These are phyloP conservation scores for Podospora didyma DNA, from an alignment of 495 filamentous ascomycete genomes.

Conservation along the genomic window DNA sequence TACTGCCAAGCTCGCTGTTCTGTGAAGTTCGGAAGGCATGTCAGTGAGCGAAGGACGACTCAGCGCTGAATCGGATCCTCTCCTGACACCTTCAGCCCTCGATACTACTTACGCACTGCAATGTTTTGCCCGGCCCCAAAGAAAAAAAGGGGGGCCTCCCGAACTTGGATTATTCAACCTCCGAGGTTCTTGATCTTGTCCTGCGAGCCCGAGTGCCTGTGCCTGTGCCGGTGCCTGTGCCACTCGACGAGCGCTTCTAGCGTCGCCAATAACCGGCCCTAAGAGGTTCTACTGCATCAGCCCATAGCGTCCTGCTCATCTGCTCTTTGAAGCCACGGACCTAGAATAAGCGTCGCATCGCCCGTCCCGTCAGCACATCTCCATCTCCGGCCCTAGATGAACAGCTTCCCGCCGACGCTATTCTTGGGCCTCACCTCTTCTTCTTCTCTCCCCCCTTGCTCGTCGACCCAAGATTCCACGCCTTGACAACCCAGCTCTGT, in stretches of 20 bases:
- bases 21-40: no score
- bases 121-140: no score
- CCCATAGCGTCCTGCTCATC: neutral
- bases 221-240: neutral
- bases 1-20: no score
- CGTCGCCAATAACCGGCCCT: neutral
- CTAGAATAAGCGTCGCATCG: no score
- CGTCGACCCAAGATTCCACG: conserved; percentile 62
- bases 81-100: no score
- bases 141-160: neutral
- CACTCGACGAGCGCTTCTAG: neutral
- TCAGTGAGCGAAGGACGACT: no score
- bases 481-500: conserved; percentile 77
- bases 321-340: no score
- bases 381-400: neutral
- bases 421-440: conserved; percentile 13
- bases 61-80: no score
- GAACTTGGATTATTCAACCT: neutral
- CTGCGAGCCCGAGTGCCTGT: neutral
- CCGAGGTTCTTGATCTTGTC: neutral
- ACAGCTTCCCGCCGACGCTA: neutral
- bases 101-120: no score
- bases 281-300: neutral
- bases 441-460: conserved; percentile 38
- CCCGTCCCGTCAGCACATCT: neutral